A percentile compares a stretch with the other conserved stretches of the same genome.
Conservation (phyloP, 352 stramenopile species). For the Globisporangium orthogonon region DNA sequence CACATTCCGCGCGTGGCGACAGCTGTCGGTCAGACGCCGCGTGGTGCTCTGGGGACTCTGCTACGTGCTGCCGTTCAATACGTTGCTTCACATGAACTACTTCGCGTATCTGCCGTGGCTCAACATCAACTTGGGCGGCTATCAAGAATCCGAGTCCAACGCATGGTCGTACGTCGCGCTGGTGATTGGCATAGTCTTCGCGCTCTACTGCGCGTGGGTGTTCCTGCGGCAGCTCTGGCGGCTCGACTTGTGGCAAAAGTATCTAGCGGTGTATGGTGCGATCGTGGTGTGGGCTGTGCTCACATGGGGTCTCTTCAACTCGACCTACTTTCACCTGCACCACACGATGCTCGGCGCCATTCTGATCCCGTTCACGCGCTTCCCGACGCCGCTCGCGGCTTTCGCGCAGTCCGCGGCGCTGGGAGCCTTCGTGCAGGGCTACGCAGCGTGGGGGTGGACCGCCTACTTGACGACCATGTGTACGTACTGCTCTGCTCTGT, state of each 20-base stretch:
- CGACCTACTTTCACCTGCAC: constrained; percentile 61
- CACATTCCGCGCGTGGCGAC: constrained; percentile 45
- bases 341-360: constrained; percentile 66
- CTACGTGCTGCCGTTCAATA: constrained; percentile 64
- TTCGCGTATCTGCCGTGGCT: constrained; percentile 70
- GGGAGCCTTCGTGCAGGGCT: constrained; percentile 67
- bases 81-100: constrained; percentile 73
- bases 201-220: constrained; percentile 19
- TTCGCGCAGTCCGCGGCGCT: constrained; percentile 45
- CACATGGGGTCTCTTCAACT: constrained; percentile 52
- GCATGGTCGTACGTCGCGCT: constrained; percentile 61
- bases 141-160: constrained; percentile 34
- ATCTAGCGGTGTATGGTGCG: constrained; percentile 25
- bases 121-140: constrained; percentile 63
- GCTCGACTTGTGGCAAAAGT: constrained; percentile 26
- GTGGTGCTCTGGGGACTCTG: constrained; percentile 49
- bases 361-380: constrained; percentile 65
- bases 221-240: constrained; percentile 48
- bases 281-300: constrained; percentile 27
- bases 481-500: constrained; percentile 19
- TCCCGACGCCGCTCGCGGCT: constrained; percentile 46
- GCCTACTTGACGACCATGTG: constrained; percentile 59
- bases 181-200: constrained; percentile 24
- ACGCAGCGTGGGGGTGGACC: constrained; percentile 66
- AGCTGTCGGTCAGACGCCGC: constrained; percentile 21